A percentile compares a stretch with the other conserved stretches of the same genome.
Evolutionary conservation across 2,329 filamentous ascomycete species (phyloP).

Genomic region (Cytospora paraplurivora): DNA sequence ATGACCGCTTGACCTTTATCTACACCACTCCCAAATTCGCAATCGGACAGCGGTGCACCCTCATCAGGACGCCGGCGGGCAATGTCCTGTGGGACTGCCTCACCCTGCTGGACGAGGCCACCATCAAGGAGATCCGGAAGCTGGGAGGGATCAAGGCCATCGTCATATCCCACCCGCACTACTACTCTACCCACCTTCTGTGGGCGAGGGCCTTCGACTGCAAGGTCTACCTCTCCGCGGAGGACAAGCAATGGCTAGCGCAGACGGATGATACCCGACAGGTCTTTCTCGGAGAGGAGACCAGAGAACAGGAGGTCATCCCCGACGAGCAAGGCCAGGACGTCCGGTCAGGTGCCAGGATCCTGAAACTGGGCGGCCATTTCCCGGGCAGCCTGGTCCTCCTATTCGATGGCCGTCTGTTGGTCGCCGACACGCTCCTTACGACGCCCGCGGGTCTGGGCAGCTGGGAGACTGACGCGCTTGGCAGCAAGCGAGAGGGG

Average conservation of each 20-base stretch:
- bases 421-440: slow-evolving; percentile 77
- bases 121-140: slow-evolving; percentile 56
- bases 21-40: slow-evolving; percentile 60
- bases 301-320: slow-evolving; percentile 44
- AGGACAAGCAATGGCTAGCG: slow-evolving; percentile 68
- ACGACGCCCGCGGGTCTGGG: slow-evolving; percentile 63
- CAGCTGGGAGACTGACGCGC: slow-evolving; percentile 49
- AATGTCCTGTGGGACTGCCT: slow-evolving; percentile 83
- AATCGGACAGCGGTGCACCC: slow-evolving; percentile 74
- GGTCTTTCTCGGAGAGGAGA: slow-evolving; percentile 48
- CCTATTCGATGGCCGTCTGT: slow-evolving; percentile 61
- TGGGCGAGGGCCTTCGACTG: slow-evolving; percentile 73
- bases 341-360: slow-evolving; percentile 51
- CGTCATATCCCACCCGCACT: slow-evolving; percentile 79
- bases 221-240: slow-evolving; percentile 66
- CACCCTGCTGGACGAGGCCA: slow-evolving; percentile 67
- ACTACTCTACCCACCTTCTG: slow-evolving; percentile 74
- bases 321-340: slow-evolving; percentile 29
- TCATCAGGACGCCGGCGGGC: slow-evolving; percentile 65
- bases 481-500: slow-evolving; percentile 37
- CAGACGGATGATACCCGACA: slow-evolving; percentile 44
- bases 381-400: slow-evolving; percentile 75
- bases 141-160: slow-evolving; percentile 72
- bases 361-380: slow-evolving; percentile 75
- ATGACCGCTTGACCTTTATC: slow-evolving; percentile 50